These are phyloP conservation scores for Aleurites moluccanus DNA, from an alignment of 441 rosid genomes.

Conservation along the genomic window DNA sequence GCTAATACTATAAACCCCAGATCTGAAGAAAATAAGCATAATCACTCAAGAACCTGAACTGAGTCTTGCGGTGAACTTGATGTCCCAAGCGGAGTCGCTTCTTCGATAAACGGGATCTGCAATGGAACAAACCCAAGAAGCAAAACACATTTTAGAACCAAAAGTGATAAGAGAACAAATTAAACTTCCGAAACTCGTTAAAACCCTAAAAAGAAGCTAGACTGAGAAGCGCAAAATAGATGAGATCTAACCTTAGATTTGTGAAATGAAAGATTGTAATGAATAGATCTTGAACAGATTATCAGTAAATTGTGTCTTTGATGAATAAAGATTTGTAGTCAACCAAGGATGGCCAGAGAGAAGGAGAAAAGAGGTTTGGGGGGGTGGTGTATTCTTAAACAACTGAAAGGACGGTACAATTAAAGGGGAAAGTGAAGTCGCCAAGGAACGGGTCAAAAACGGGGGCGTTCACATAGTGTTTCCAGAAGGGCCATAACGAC, in stretches of 20 bases:
- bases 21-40: slow-evolving; percentile 47
- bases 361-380: not conserved
- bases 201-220: slow-evolving; percentile 10
- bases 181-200: not conserved
- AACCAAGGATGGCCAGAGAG: slow-evolving; percentile 16
- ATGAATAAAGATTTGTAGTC: slow-evolving; percentile 16
- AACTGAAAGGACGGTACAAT: slow-evolving; percentile 24
- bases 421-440: slow-evolving; percentile 18
- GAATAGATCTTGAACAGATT: slow-evolving; percentile 36
- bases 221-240: not conserved
- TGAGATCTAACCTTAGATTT: slow-evolving; percentile 48
- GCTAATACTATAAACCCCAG: slow-evolving; percentile 46
- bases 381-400: not conserved
- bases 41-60: slow-evolving; percentile 29
- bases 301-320: not conserved
- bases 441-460: slow-evolving; percentile 19
- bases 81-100: not conserved
- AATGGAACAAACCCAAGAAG: not conserved
- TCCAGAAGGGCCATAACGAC: slow-evolving; percentile 15
- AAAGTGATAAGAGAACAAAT: slow-evolving; percentile 1
- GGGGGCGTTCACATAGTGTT: slow-evolving; percentile 19
- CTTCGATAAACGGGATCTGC: slow-evolving; percentile 33
- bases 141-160: not conserved
- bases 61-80: not conserved
- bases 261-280: slow-evolving; percentile 21